Base-by-base conservation (phyloP, 2,329 filamentous ascomycete species). In the Claviceps fusiformis region DNA sequence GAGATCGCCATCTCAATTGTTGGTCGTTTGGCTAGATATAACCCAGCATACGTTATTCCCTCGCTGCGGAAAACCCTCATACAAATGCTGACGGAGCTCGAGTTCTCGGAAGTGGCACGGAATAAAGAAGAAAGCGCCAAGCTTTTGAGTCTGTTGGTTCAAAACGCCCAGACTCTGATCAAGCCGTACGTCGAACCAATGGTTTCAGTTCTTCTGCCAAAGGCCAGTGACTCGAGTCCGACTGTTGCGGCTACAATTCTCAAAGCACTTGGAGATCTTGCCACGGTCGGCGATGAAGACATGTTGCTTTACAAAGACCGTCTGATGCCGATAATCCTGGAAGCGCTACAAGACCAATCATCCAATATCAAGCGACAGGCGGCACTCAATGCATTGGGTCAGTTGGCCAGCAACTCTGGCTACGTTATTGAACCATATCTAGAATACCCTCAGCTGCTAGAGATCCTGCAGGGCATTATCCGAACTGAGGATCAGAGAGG, bases 121-220 rank as follows among this genome's bases (percentile, higher is more conserved):
- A 95, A 92, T 70, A 97, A 97, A 70, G 92, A 97, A 70, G 93
- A 98, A 68, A 96, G 91, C 63, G 91, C 93, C 10, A 91, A 90
- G 65, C 76, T 98, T 3, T 85, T 98, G 59, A 95, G 91, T 62
- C 81, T 97, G 55, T 81, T 98, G 44, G 92, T 97, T 8, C 86
- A 90, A 59, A 95, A 96, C 64, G 92, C 93, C 0, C 92, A 95
- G 57, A 86, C 86, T 54, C 78, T 98, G 13, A 95, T 98, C 67
- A 92, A 92, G 68, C 92, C 93, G 3, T 97, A 97, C 63, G 93
- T 98, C 49, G 90, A 96, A 64, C 90, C 93, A 1, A 97, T 98
- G 81, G 88, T 97, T 54, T 86, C 86, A 13, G 90, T 96, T 1
- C 79, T 98, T n/a, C 75, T 98, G 2, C 93, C 93, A 1, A 97